A percentile compares a stretch with the other conserved stretches of the same genome.
These are phyloP conservation scores for Globisporangium recalcitrans DNA, from an alignment of 352 stramenopile species.

Conservation along the genomic window DNA sequence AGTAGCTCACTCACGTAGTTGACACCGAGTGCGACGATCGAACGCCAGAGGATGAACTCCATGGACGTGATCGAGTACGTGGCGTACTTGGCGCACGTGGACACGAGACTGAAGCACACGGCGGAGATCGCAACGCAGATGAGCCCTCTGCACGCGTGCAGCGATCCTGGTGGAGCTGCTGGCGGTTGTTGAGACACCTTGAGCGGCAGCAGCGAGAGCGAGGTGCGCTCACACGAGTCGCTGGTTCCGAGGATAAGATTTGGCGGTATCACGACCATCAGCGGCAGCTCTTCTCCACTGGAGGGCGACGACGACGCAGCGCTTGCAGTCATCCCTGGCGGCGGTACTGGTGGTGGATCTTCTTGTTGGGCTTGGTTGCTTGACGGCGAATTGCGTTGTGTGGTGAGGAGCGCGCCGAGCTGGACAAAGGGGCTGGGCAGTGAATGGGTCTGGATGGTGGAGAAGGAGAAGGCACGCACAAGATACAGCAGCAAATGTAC, in stretches of 20 bases:
- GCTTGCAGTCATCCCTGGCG: background rate
- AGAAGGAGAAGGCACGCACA: background rate
- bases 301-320: background rate
- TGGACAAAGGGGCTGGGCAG: background rate
- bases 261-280: background rate
- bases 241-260: background rate
- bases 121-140: slow-evolving; percentile 58
- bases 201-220: background rate
- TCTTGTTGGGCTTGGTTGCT: background rate
- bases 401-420: background rate
- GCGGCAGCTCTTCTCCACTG: background rate
- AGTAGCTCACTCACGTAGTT: slow-evolving; percentile 48
- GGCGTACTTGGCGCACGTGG: slow-evolving; percentile 70
- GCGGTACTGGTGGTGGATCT: background rate
- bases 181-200: background rate
- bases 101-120: slow-evolving; percentile 81
- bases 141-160: slow-evolving; percentile 4
- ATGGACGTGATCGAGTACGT: slow-evolving; percentile 75
- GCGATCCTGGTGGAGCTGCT: background rate
- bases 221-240: background rate
- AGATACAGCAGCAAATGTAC: background rate
- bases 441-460: background rate
- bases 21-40: slow-evolving; percentile 39
- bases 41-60: slow-evolving; percentile 79
- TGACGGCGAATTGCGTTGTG: background rate